Percentiles rank a stretch among this genome's conserved stretches.
These are phyloP conservation scores for Arabidopsis thaliana DNA, from an alignment of 345 rosid genomes.

Conservation along the genomic window TAIR10.1 NC_003070.9:6355001-6355500, in stretches of 20 bases:
- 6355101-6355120: slow-evolving; percentile 70
- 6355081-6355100: slow-evolving; percentile 93
- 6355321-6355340: slow-evolving; percentile 57
- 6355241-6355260: slow-evolving; percentile 83
- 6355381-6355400: slow-evolving; percentile 93
- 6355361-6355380: slow-evolving; percentile 83
- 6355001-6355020: slow-evolving; percentile 22
- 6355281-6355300: slow-evolving; percentile 87
- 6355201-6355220: slow-evolving; percentile 77
- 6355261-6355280: slow-evolving; percentile 86
- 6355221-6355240: slow-evolving; percentile 66
- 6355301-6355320: slow-evolving; percentile 52
- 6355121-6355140: slow-evolving; percentile 62
- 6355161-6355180: slow-evolving; percentile 80
- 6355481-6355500: slow-evolving; percentile 95
- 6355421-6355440: slow-evolving; percentile 93
- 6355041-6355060: slow-evolving; percentile 86
- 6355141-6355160: slow-evolving; percentile 64
- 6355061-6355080: slow-evolving; percentile 89
- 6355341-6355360: slow-evolving; percentile 56
- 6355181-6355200: slow-evolving; percentile 97
- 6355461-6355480: slow-evolving; percentile 72
- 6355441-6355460: slow-evolving; percentile 97
- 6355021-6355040: slow-evolving; percentile 92
- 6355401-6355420: slow-evolving; percentile 89